Conservation (phyloP, 345 rosid species). For the Rhodamnia rubescens region DNA sequence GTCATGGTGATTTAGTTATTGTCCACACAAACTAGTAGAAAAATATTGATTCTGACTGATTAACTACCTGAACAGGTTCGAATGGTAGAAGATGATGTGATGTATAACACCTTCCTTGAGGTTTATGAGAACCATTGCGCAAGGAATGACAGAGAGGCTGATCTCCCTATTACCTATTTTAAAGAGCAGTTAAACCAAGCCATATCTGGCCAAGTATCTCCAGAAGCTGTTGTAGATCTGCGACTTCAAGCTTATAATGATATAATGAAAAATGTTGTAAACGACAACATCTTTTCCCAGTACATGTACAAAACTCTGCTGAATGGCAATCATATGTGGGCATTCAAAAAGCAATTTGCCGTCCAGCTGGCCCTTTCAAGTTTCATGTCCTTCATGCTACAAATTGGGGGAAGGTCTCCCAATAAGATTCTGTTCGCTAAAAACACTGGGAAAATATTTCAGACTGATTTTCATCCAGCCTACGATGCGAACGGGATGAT, state of each 20-base stretch:
- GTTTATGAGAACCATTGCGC: conserved; percentile 97
- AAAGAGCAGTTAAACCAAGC: conserved; percentile 96
- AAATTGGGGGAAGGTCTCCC: conserved; percentile 96
- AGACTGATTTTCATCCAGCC: conserved; percentile 97
- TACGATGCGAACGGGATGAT: conserved; percentile 85
- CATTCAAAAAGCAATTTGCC: conserved; percentile 95
- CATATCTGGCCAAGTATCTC: conserved; percentile 75
- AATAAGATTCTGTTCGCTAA: conserved; percentile 92
- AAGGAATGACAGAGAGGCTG: conserved; percentile 85
- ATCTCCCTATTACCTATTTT: conserved; percentile 76
- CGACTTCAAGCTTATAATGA: conserved; percentile 88
- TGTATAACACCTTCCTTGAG: conserved; percentile 96
- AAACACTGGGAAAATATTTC: conserved; percentile 95
- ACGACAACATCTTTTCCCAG: conserved; percentile 82
- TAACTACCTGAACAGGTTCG: conserved; percentile 50
- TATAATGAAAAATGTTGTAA: conserved; percentile 62
- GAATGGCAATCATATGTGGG: conserved; percentile 93
- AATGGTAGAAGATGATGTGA: conserved; percentile 97
- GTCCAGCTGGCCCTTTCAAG: conserved; percentile 94
- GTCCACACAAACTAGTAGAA: not conserved
- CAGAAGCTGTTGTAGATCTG: conserved; percentile 86
- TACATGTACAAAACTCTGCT: conserved; percentile 90
- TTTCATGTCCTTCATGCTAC: conserved; percentile 98
- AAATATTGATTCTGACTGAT: not conserved
- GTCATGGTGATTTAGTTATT: not conserved